phyloP scores from a whole-genome alignment of 768 basidiomycete species.

The Tephrocybe sp. region DNA sequence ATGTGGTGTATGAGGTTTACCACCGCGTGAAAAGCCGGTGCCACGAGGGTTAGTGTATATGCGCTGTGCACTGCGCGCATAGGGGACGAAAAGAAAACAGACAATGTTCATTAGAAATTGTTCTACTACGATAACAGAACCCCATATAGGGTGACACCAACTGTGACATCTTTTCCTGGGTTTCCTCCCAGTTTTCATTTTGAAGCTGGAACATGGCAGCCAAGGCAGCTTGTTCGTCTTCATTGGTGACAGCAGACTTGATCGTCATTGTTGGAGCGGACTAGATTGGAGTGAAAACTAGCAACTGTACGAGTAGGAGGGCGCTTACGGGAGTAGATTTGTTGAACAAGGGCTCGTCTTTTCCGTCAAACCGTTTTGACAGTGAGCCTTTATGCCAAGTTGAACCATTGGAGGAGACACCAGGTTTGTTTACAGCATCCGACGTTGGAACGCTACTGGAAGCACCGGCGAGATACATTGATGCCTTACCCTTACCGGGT shows the following conservation, averaged over 20 bases:
- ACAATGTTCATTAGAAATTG: conserved; percentile 68
- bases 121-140: conserved; percentile 66
- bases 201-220: conserved; percentile 98
- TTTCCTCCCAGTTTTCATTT: conserved; percentile 95
- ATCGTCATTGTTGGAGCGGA: conserved; percentile 24
- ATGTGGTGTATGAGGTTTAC: conserved; percentile 53
- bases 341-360: conserved; percentile 52
- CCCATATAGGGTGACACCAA: conserved; percentile 70
- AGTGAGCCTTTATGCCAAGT: conserved; percentile 72
- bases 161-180: conserved; percentile 99
- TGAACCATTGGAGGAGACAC: conserved; percentile 28
- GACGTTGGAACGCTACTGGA: conserved; percentile 43
- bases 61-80: conserved; percentile 58
- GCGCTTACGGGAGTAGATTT: conserved; percentile 30
- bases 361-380: conserved; percentile 88
- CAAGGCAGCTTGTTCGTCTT: conserved; percentile 93
- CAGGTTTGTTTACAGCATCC: conserved; percentile 39
- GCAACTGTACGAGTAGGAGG: conserved; percentile 11
- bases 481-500: conserved; percentile 80
- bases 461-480: conserved; percentile 64
- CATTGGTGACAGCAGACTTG: conserved; percentile 46
- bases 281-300: conserved; percentile 16
- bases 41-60: conserved; percentile 68
- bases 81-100: conserved; percentile 31
- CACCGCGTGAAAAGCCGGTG: conserved; percentile 57